phyloP scores from a whole-genome alignment of 2,329 filamentous ascomycete genomes.

The Fusarium pilosicola region DNA sequence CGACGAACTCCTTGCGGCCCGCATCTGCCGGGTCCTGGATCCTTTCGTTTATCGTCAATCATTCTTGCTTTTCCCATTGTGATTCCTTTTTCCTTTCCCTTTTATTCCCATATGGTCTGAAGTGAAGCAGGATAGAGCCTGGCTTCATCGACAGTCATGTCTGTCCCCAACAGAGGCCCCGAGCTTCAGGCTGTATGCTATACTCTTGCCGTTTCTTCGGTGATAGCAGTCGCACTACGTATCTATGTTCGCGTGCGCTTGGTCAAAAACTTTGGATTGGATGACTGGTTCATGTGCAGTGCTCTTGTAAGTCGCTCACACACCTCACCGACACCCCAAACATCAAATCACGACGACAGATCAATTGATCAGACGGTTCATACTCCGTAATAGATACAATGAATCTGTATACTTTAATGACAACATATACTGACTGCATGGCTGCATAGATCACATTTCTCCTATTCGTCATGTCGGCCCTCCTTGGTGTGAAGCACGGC shows the following conservation, averaged over 20 bases:
- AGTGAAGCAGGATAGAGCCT: not conserved
- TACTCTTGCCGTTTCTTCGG: conserved; percentile 42
- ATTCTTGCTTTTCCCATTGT: not conserved
- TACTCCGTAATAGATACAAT: not conserved
- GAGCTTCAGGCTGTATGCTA: conserved; percentile 48
- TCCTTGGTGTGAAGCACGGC: conserved; percentile 52
- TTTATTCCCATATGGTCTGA: conserved; percentile 5
- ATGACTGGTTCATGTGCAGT: conserved; percentile 53
- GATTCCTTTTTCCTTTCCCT: not conserved
- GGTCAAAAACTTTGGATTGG: conserved; percentile 52
- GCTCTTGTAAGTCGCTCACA: conserved; percentile 44
- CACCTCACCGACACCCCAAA: not conserved
- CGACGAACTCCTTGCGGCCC: conserved; percentile 24
- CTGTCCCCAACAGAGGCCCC: conserved; percentile 48
- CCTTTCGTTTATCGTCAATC: conserved; percentile 22
- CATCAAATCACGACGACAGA: not conserved
- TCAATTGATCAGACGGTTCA: not conserved
- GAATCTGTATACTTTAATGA: not conserved
- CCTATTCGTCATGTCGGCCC: conserved; percentile 49
- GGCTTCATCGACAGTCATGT: conserved; percentile 32
- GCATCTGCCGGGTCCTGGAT: conserved; percentile 22
- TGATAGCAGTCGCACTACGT: conserved; percentile 46
- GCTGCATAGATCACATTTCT: conserved; percentile 48
- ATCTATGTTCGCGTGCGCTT: conserved; percentile 49
- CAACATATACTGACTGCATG: not conserved